Conservation (phyloP, 257 asterid species). For the Solanum sitiens region DNA sequence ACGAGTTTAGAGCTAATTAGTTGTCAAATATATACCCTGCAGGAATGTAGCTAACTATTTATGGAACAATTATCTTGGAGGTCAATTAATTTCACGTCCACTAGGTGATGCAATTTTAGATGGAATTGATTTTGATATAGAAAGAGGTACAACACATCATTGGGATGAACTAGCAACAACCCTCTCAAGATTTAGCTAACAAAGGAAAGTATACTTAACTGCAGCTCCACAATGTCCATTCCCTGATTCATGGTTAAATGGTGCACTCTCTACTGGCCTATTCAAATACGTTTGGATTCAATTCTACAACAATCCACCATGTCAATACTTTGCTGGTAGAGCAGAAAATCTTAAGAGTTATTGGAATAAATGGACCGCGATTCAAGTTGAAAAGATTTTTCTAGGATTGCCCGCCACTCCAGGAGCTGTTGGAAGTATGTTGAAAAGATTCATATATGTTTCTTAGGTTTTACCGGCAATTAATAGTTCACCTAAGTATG, state of each 20-base stretch:
- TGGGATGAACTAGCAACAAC: constrained; percentile 37
- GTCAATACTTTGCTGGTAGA: constrained; percentile 37
- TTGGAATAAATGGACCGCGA: constrained; percentile 42
- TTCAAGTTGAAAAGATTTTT: constrained; percentile 33
- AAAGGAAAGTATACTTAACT: constrained; percentile 24
- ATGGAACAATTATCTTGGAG: constrained; percentile 60
- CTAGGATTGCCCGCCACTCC: constrained; percentile 53
- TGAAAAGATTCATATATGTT: too few relatives aligned
- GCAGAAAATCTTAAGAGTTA: constrained; percentile 17
- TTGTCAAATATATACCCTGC: neutral
- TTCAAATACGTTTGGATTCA: constrained; percentile 72
- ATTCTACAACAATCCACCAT: constrained; percentile 55
- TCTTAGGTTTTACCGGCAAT: constrained; percentile 44
- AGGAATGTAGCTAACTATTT: constrained; percentile 27
- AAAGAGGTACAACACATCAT: constrained; percentile 32
- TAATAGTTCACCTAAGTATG: constrained; percentile 30
- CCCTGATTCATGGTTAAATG: constrained; percentile 39
- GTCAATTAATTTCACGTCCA: constrained; percentile 35
- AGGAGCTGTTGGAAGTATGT: constrained; percentile 47
- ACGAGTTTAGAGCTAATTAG: too few relatives aligned
- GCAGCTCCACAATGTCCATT: constrained; percentile 83
- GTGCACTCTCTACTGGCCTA: constrained; percentile 34
- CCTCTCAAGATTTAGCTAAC: constrained; percentile 15
- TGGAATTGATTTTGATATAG: constrained; percentile 65
- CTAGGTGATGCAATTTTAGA: constrained; percentile 49